Base-by-base conservation (phyloP, 2,329 filamentous ascomycete genomes). In the Fusarium sp. region DNA sequence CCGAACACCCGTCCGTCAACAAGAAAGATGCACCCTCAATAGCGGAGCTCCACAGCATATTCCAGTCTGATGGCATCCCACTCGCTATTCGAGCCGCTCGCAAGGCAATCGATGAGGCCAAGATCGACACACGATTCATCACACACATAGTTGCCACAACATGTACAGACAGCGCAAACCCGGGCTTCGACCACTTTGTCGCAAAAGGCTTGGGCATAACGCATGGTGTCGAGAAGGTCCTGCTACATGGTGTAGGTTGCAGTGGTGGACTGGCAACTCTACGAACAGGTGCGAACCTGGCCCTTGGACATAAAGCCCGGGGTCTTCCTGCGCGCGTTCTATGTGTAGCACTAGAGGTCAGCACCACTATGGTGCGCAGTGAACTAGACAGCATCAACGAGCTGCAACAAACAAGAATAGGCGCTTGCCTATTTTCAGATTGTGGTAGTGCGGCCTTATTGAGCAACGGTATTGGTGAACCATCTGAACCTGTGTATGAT, bases 131-230 rank as follows among this genome's bases (percentile, higher is more conserved):
- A 0, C 73, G 74, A 4, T 79, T 88, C 51, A 88, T 92, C 65
- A 92, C 88, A 4, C 89, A 92, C 71, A 82, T 90, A 40, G 88
- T 92, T 10, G 85, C 88, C 23, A 90, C 88, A 1, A 91, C 88
- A 7, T 91, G 89, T 74, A 92, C 89, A 10, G 87, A 91, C 74
- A 90, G 87, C 66, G 88, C 88, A 17, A 91, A 91, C 73, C 89
- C 89, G 0, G 89, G 89, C 2, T 91, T 88, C 73, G 89, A 91
- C 68, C 87, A 90, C 75, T 89, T 82, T 65, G 86, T 91, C 23
- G 84, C 84, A 52, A 87, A 86, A 71, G 79, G 81, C 6, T 78
- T 92, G 4, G 87, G 87, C 0, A 80, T 91, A 30, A 79, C 80
- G n/a, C 80, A 83, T 33, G 79, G 78, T n/a, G 83, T 89, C 4